Percentiles rank a stretch among this genome's conserved stretches.
Conservation (phyloP, 1,284 basidiomycete genomes). For the Sporisorium scitamineum region DNA sequence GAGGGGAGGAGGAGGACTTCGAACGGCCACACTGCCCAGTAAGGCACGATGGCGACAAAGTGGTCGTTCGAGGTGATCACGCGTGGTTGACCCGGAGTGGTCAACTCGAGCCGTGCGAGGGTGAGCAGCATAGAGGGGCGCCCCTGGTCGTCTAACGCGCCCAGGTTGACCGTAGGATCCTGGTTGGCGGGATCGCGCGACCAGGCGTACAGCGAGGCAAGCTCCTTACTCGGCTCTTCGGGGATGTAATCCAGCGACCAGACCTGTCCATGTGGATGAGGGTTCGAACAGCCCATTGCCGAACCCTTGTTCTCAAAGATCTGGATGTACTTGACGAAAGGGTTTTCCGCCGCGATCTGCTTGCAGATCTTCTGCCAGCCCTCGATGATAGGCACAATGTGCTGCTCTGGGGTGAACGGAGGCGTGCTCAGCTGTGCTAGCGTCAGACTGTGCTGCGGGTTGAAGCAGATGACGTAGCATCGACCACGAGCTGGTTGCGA, state of each 20-base stretch:
- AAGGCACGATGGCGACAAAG: slow-evolving; percentile 90
- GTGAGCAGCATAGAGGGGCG: slow-evolving; percentile 84
- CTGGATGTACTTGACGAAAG: slow-evolving; percentile 67
- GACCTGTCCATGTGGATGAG: slow-evolving; percentile 93
- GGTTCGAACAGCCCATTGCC: slow-evolving; percentile 97
- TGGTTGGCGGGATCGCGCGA: slow-evolving; percentile 44
- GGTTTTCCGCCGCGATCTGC: slow-evolving; percentile 61
- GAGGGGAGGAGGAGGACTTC: slow-evolving; percentile 76
- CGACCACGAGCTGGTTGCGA: slow-evolving; percentile 81
- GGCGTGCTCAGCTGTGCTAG: slow-evolving; percentile 78
- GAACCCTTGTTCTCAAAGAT: slow-evolving; percentile 86
- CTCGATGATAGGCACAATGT: slow-evolving; percentile 79
- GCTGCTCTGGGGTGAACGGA: slow-evolving; percentile 68
- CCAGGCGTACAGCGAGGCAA: slow-evolving; percentile 56
- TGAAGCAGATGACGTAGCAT: slow-evolving; percentile 91
- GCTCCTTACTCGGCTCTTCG: slow-evolving; percentile 59
- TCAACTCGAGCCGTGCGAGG: slow-evolving; percentile 81
- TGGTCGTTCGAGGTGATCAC: slow-evolving; percentile 80
- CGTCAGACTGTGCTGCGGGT: slow-evolving; percentile 90
- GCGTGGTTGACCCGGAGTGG: slow-evolving; percentile 73
- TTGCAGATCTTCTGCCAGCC: slow-evolving; percentile 75
- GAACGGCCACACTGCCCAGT: slow-evolving; percentile 97
- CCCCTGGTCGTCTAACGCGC: slow-evolving; percentile 76
- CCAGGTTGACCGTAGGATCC: slow-evolving; percentile 28
- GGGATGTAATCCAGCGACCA: slow-evolving; percentile 75